Conservation (phyloP, 2,329 filamentous ascomycete species). For the Sporothrix brunneoviolacea region DNA sequence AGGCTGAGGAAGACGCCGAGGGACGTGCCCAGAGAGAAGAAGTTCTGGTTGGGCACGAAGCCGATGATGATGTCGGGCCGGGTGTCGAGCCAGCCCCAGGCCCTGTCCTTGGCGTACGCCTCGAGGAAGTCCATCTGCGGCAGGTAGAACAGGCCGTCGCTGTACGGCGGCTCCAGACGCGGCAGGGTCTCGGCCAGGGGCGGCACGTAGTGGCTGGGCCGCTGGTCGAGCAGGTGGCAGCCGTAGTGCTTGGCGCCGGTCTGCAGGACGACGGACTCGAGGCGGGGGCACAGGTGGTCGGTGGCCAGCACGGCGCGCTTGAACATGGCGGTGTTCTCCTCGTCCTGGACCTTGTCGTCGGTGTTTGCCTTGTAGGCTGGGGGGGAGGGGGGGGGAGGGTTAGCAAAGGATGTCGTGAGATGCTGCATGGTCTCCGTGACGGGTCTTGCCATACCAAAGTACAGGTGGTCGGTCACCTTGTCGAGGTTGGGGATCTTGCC, state of each 20-base stretch:
- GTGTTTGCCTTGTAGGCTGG: constrained; percentile 34
- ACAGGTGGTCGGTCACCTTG: constrained; percentile 38
- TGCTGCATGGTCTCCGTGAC: no score
- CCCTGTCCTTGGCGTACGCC: constrained; percentile 29
- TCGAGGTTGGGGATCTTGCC: constrained; percentile 28
- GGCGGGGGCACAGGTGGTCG: constrained; percentile 27
- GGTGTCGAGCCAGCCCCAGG: constrained; percentile 35
- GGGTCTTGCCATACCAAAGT: constrained; percentile 28
- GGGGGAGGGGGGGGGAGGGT: not conserved
- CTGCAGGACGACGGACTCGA: constrained; percentile 32
- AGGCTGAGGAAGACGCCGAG: constrained; percentile 33
- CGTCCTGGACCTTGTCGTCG: constrained; percentile 31
- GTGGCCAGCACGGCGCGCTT: constrained; percentile 30
- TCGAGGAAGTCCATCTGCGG: constrained; percentile 33
- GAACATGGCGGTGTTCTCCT: constrained; percentile 35
- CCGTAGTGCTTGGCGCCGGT: constrained; percentile 34
- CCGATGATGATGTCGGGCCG: constrained; percentile 36
- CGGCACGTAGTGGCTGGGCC: constrained; percentile 30
- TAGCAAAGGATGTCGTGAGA: not conserved
- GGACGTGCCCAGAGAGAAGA: constrained; percentile 31
- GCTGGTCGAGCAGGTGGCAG: constrained; percentile 33
- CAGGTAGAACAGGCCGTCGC: constrained; percentile 34
- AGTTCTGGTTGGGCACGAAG: constrained; percentile 34
- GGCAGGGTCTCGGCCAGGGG: constrained; percentile 28
- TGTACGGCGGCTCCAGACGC: constrained; percentile 28